A percentile compares a stretch with the other conserved stretches of the same genome.
phyloP scores from a whole-genome alignment of 1,284 basidiomycete genomes.

The Schizophyllum amplum region DNA sequence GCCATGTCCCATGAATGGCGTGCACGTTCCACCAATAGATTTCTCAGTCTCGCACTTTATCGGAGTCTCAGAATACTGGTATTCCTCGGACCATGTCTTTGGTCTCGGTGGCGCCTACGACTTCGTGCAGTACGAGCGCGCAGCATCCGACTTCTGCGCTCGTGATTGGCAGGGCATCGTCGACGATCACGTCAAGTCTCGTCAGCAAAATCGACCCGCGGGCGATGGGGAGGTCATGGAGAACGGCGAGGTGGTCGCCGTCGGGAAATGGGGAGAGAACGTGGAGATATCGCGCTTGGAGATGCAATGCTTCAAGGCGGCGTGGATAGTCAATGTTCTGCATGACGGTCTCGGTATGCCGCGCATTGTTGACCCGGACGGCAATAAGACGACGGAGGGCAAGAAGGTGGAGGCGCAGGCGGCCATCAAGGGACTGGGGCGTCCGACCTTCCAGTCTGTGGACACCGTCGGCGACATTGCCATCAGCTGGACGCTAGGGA shows the following conservation, averaged over 20 bases:
- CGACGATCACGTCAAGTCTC: slow-evolving; percentile 53
- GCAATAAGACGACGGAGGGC: slow-evolving; percentile 55
- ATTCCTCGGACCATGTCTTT: slow-evolving; percentile 95
- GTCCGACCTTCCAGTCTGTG: slow-evolving; percentile 83
- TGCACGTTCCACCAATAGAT: slow-evolving; percentile 88
- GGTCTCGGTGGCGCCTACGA: slow-evolving; percentile 93
- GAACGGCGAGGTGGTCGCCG: slow-evolving; percentile 50
- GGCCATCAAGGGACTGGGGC: slow-evolving; percentile 71
- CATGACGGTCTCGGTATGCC: slow-evolving; percentile 97
- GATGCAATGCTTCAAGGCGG: slow-evolving; percentile 99
- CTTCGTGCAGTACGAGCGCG: slow-evolving; percentile 91
- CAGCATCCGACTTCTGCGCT: slow-evolving; percentile 81
- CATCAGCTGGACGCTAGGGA: slow-evolving; percentile 96
- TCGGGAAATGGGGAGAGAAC: slow-evolving; percentile 61
- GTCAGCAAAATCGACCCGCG: slow-evolving; percentile 36
- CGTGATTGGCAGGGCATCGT: slow-evolving; percentile 77
- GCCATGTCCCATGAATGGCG: slow-evolving; percentile 96
- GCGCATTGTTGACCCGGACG: slow-evolving; percentile 78
- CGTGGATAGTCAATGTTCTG: slow-evolving; percentile 94
- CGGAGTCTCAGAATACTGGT: slow-evolving; percentile 99
- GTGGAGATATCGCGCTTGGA: slow-evolving; percentile 82
- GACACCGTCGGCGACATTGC: slow-evolving; percentile 89
- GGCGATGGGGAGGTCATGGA: slow-evolving; percentile 56
- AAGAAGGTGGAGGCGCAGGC: slow-evolving; percentile 70
- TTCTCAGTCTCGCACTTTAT: slow-evolving; percentile 92